Base-by-base conservation (phyloP, 2,329 filamentous ascomycete genomes). In the Microsporum ferrugineum region DNA sequence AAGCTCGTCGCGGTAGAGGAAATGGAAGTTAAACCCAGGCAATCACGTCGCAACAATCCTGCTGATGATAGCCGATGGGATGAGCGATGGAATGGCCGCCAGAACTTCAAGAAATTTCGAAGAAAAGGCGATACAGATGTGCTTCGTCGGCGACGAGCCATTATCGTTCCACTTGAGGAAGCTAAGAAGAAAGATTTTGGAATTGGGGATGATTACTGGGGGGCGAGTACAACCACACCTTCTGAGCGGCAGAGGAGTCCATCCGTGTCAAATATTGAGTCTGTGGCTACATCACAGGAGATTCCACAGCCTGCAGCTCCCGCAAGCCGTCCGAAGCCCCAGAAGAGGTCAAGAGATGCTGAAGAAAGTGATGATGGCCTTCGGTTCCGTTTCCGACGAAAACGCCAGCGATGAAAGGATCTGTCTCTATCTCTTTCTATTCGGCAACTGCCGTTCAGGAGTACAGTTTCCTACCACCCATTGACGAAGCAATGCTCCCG, bases 41-140 rank as follows among this genome's bases (percentile, higher is more conserved):
- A 27, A 5, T 27, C 33, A 8, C 69, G 68, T 68, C 65, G 68
- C 67, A 67, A 58, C 63, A 66, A 63, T 65, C 68, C 74, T n/a
- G 65, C 74, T 59, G 70, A 76, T n/a, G 72, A 80, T 17, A 83
- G 85, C 3, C 81, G 89, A 45, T 96, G 92, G 91, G 84, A 96
- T 66, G 85, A 89, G 0, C 81, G 80, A 43, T 99, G 94, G 94
- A 95, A 96, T 70, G 94, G 92, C 0, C 82, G 92, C 49, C 92
- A 90, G 73, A 97, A 99, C 70, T 99, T 96, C 77, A 99, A 99
- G 73, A 88, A 84, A 67, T 99, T 99, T 70, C 45, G 64, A 62
- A 63, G 74, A 41, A 67, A 71, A 55, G 70, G 71, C 60, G 67
- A 73, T 66, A 69, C 71, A 64, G 59, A 72, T 0, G 66, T 69